Evolutionary conservation across 2,329 filamentous ascomycete genomes (phyloP).

Genomic region (Chrysosporium keratinophilum): DNA sequence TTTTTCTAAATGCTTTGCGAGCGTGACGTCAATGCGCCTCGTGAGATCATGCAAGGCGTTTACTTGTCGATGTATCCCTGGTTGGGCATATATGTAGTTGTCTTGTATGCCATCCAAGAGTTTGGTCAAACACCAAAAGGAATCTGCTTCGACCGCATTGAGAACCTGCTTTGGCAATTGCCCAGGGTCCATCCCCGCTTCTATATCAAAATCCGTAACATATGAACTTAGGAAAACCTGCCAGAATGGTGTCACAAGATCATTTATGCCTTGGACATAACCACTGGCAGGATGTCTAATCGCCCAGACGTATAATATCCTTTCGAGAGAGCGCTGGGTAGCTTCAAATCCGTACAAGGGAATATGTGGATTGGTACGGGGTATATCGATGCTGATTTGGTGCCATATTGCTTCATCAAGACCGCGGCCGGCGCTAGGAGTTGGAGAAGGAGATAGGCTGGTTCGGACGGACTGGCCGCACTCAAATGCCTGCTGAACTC

Average conservation of each 20-base stretch:
- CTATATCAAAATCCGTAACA: conserved; percentile 85
- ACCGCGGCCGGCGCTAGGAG: conserved; percentile 53
- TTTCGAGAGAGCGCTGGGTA: conserved; percentile 84
- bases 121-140: conserved; percentile 97
- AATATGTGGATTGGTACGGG: conserved; percentile 89
- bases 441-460: conserved; percentile 28
- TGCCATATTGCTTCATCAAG: conserved; percentile 98
- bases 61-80: conserved; percentile 91
- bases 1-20: conserved; percentile 79
- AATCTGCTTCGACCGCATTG: conserved; percentile 93
- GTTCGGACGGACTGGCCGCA: conserved; percentile 38
- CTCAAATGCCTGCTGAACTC: conserved; percentile 61
- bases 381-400: conserved; percentile 97
- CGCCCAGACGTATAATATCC: conserved; percentile 94
- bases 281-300: conserved; percentile 94
- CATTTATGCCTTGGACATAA: conserved; percentile 98
- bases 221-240: conserved; percentile 93
- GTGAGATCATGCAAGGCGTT: conserved; percentile 80
- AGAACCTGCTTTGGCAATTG: conserved; percentile 82
- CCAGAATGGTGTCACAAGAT: conserved; percentile 95
- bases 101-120: conserved; percentile 97
- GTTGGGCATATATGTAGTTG: conserved; percentile 96
- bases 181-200: conserved; percentile 91
- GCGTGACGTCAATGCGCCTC: conserved; percentile 68
- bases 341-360: conserved; percentile 92